Percentiles rank a stretch among this genome's conserved stretches.
These are phyloP conservation scores for Phyllachora maydis DNA, from an alignment of 2,329 filamentous ascomycete genomes.

Conservation along the genomic window DNA sequence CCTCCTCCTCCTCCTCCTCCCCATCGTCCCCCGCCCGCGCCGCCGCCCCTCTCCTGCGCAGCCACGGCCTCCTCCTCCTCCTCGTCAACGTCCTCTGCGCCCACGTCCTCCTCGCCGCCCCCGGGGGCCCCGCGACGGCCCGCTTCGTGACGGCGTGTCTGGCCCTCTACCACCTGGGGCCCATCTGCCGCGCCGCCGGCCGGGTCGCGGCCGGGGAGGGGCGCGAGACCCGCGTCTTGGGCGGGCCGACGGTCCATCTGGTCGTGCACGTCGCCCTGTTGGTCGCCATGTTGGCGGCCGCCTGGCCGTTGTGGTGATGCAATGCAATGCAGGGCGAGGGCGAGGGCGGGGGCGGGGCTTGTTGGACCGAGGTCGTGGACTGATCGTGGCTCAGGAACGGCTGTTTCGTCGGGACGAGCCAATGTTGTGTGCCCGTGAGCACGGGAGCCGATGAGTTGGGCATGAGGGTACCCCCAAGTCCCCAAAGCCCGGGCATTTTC, in stretches of 20 bases:
- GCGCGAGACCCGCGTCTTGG: conserved; percentile 12
- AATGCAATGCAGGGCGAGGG: conserved; percentile 1
- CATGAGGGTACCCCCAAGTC: too few species aligned
- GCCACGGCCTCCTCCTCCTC: conserved; percentile 24
- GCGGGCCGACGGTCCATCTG: conserved; percentile 24
- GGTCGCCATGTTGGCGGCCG: conserved; percentile 15
- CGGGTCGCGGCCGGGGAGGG: conserved; percentile 9
- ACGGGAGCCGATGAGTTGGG: too few species aligned
- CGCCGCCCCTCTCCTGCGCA: conserved; percentile 20
- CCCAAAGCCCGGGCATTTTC: too few species aligned
- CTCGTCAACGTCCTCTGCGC: conserved; percentile 20
- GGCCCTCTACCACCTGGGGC: conserved; percentile 26
- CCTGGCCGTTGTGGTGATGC: conserved; percentile 5
- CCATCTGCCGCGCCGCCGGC: conserved; percentile 18
- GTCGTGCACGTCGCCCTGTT: too few species aligned
- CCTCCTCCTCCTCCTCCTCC: too few species aligned
- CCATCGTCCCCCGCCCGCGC: too few species aligned
- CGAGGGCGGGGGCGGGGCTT: background rate
- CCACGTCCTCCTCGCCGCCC: conserved; percentile 12
- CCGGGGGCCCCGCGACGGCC: conserved; percentile 11
- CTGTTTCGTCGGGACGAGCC: too few species aligned
- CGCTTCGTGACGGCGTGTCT: conserved; percentile 17
- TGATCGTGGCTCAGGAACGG: too few species aligned
- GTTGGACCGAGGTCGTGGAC: too few species aligned
- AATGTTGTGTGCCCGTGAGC: too few species aligned